Evolutionary conservation across 23 red algal genomes (phyloP).

Genomic region (Gracilaria domingensis): DNA sequence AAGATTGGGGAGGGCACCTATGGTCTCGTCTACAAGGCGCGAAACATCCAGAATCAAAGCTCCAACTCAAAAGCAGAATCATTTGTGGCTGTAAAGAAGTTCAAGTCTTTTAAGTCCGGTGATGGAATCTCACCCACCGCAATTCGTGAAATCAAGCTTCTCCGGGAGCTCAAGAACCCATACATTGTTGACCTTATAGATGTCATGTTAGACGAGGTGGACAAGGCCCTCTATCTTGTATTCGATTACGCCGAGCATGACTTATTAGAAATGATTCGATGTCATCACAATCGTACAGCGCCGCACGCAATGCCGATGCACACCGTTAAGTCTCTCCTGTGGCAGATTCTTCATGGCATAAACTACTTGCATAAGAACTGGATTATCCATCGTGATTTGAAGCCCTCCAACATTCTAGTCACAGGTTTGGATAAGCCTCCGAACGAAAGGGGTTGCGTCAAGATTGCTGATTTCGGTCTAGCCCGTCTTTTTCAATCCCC

Average conservation of each 20-base stretch:
- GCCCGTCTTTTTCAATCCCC: constrained; percentile 88
- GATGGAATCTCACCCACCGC: constrained; percentile 93
- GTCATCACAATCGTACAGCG: constrained; percentile 68
- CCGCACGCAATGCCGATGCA: constrained; percentile 72
- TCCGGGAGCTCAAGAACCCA: constrained; percentile 81
- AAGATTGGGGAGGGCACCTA: constrained; percentile 95
- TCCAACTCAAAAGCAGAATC: constrained; percentile 52
- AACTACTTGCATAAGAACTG: constrained; percentile 95
- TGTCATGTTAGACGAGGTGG: constrained; percentile 82
- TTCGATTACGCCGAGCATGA: constrained; percentile 99
- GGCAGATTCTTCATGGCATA: constrained; percentile 86
- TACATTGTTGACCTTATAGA: constrained; percentile 85
- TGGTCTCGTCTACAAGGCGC: constrained; percentile 93
- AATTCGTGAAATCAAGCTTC: constrained; percentile 91
- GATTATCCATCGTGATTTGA: constrained; percentile 94
- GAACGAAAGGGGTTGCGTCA: constrained; percentile 79
- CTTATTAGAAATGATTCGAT: constrained; percentile 90
- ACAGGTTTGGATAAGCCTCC: constrained; percentile 83
- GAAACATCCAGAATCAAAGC: constrained; percentile 49
- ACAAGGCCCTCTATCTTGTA: constrained; percentile 92
- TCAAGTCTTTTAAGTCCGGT: constrained; percentile 81
- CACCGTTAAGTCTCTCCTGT: constrained; percentile 87
- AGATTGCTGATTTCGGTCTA: constrained; percentile 99
- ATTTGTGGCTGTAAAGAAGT: constrained; percentile 86
- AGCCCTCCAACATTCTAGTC: constrained; percentile 87